Evolutionary conservation across 1,139 yeast genomes (phyloP).

Genomic region (Yamadazyma dendronema): DNA sequence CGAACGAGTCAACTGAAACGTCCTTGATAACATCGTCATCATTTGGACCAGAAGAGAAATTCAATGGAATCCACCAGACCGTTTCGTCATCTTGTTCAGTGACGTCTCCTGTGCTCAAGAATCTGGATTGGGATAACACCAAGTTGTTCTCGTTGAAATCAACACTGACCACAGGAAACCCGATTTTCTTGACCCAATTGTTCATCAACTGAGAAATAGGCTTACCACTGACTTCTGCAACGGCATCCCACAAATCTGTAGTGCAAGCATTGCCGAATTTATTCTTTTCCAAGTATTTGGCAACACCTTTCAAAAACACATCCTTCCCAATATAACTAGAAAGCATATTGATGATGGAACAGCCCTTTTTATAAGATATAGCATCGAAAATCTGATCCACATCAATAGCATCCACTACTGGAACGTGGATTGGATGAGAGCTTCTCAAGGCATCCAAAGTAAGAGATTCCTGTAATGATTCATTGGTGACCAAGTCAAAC

Average conservation of each 20-base stretch:
- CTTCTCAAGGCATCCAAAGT: conserved; percentile 69
- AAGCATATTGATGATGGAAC: conserved; percentile 71
- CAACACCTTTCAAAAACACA: conserved; percentile 67
- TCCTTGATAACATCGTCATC: conserved; percentile 7
- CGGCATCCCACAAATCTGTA: conserved; percentile 75
- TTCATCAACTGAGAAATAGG: conserved; percentile 74
- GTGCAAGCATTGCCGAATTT: conserved; percentile 77
- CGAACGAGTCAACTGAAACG: conserved; percentile 20
- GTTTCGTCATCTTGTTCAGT: conserved; percentile 67
- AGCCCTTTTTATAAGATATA: conserved; percentile 80
- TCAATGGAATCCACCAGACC: conserved; percentile 76
- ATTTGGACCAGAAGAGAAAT: conserved; percentile 33
- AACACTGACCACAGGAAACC: conserved; percentile 78
- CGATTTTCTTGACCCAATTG: conserved; percentile 79
- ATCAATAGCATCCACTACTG: conserved; percentile 75
- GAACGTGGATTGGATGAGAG: conserved; percentile 86
- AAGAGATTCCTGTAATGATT: conserved; percentile 67
- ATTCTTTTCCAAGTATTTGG: conserved; percentile 66
- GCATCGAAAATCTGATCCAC: conserved; percentile 85
- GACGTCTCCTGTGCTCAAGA: conserved; percentile 76
- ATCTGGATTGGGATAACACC: conserved; percentile 67
- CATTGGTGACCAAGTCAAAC: conserved; percentile 71
- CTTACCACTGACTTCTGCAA: conserved; percentile 70
- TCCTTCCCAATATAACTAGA: conserved; percentile 68
- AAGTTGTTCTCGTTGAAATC: conserved; percentile 39